Percentiles rank a stretch among this genome's conserved stretches.
Evolutionary conservation across 2,329 filamentous ascomycete genomes (phyloP).

Genomic region (Fusarium praegraminearum): DNA sequence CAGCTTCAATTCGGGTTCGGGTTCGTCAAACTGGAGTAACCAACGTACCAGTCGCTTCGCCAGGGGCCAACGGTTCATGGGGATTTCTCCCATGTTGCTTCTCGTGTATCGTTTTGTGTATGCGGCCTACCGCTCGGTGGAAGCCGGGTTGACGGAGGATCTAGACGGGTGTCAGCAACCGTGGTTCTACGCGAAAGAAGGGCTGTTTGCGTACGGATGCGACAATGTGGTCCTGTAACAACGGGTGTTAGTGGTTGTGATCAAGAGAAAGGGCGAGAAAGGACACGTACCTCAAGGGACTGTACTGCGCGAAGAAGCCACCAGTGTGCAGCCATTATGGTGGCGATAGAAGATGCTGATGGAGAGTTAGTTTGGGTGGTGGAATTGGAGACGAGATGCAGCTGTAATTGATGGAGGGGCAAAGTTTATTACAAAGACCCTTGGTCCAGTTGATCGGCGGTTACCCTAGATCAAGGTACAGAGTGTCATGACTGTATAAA

Average conservation of each 20-base stretch:
- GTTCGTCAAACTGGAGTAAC: background rate
- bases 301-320: slow-evolving; percentile 53
- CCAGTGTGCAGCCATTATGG: slow-evolving; percentile 51
- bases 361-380: slow-evolving; percentile 3
- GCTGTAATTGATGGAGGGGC: slow-evolving; percentile 32
- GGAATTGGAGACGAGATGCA: slow-evolving; percentile 2
- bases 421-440: slow-evolving; percentile 34
- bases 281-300: slow-evolving; percentile 49
- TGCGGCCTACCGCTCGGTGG: slow-evolving; percentile 64
- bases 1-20: background rate
- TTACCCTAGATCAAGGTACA: slow-evolving; percentile 27
- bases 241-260: slow-evolving; percentile 22
- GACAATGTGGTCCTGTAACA: slow-evolving; percentile 51
- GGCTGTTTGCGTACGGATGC: slow-evolving; percentile 45
- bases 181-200: background rate
- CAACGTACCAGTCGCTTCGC: slow-evolving; percentile 63
- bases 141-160: slow-evolving; percentile 65
- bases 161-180: slow-evolving; percentile 46
- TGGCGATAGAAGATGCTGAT: background rate
- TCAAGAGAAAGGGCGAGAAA: accelerated
- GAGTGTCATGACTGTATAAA: background rate
- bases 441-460: background rate
- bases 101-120: slow-evolving; percentile 64
- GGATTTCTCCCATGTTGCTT: slow-evolving; percentile 62
- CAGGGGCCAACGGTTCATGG: slow-evolving; percentile 62